A percentile compares a stretch with the other conserved stretches of the same genome.
Conservation (phyloP, 1,139 yeast species). For the Sugiyamaella xylanicola region DNA sequence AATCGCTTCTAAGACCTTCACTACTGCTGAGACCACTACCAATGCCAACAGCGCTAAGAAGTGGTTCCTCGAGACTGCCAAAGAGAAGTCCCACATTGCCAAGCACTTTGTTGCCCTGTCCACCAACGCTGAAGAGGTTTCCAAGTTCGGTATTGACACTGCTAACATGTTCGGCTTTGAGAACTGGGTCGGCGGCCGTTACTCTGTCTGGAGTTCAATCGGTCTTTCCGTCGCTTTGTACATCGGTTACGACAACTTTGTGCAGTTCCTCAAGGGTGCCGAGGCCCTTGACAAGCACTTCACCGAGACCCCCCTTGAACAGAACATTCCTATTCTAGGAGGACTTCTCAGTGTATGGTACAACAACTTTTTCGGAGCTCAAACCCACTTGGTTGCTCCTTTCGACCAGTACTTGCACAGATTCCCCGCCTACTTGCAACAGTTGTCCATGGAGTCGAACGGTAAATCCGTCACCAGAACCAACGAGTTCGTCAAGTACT, state of each 20-base stretch:
- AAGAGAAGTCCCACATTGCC: conserved; percentile 73
- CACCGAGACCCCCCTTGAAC: conserved; percentile 75
- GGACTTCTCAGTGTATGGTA: conserved; percentile 96
- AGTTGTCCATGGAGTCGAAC: conserved; percentile 97
- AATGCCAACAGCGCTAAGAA: conserved; percentile 93
- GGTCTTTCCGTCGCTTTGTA: conserved; percentile 93
- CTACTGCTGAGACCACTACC: conserved; percentile 97
- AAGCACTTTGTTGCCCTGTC: conserved; percentile 97
- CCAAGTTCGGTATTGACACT: conserved; percentile 94
- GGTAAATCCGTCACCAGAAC: conserved; percentile 97
- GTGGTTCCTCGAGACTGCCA: conserved; percentile 83
- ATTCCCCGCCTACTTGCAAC: conserved; percentile 99
- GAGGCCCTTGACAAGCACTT: conserved; percentile 96
- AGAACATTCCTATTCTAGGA: conserved; percentile 91
- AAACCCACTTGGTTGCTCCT: conserved; percentile 97
- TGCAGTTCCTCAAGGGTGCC: conserved; percentile 90
- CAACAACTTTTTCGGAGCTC: conserved; percentile 96
- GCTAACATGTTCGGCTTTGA: conserved; percentile 98
- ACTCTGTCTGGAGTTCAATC: conserved; percentile 98
- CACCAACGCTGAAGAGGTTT: conserved; percentile 87
- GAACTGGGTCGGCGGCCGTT: conserved; percentile 99
- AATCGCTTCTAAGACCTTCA: conserved; percentile 96
- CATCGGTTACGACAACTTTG: conserved; percentile 94
- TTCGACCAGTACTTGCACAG: conserved; percentile 98
- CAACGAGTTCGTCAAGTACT: conserved; percentile 86